Base-by-base conservation (phyloP, 129 eudicot species). In the Centaurea solstitialis region DNA sequence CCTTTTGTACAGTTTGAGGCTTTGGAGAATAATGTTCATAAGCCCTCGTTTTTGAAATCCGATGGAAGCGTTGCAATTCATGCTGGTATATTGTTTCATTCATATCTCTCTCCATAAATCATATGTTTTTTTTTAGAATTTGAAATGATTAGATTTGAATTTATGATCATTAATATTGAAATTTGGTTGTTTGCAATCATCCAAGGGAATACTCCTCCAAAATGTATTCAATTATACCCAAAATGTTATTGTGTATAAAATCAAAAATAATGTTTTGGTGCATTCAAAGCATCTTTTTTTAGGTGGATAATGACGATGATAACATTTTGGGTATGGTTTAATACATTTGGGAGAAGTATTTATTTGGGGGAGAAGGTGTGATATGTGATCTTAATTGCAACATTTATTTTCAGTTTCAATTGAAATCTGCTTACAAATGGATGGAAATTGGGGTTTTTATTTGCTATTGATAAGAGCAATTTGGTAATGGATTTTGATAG, bases 41-140 rank as follows among this genome's bases (percentile, higher is more conserved):
- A 80, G 67, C 82, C 87, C 47, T 71, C 90, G 3, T 91, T 91
- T 90, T 84, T 95, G 82, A 86, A 80, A 67, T 86, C 86, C 17
- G 97, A 89, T 85, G 99, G 97, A 30, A 95, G 99, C 88, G 68
- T 92, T 43, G 94, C 99, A 1, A 87, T 95, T 90, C 99, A 95
- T 89, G 99, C 94, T 62, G 99, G 99, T 94, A 90, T 23, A 59
- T n/a, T n/a, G n/a, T n/a, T n/a, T n/a, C n/a, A n/a, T 26, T 4
- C 22, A 33, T 41, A 22, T 33, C 61, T 21, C 33, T 66, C 4
- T 3, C 1, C 11, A 21, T n/a, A n/a, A n/a, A 6, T 3, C 59
- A 9, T 2, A 30, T 78, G n/a, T n/a, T n/a, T 45, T 43, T 65
- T 26, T 26, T 26, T 26, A 1, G 30, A 26, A 26, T 26, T 26